phyloP scores from a whole-genome alignment of 306 rosid genomes.

The Senna tora region DNA sequence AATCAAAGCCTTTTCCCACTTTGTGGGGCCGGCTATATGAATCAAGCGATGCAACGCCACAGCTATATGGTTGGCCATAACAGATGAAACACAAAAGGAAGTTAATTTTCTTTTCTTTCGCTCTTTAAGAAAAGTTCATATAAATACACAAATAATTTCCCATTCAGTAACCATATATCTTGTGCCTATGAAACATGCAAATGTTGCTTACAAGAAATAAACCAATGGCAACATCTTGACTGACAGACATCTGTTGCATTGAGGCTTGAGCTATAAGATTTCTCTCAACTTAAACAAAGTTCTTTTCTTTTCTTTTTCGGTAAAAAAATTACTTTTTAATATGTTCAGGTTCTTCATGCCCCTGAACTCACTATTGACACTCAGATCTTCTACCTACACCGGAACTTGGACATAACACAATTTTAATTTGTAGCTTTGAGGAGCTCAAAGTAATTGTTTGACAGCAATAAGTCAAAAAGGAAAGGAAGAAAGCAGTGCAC shows the following conservation, averaged over 20 bases:
- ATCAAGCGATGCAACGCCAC: no score
- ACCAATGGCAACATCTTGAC: not conserved
- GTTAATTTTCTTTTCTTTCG: not conserved
- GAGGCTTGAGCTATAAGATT: not conserved
- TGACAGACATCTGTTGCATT: not conserved
- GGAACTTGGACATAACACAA: not conserved
- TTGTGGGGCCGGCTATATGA: no score
- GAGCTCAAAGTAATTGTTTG: not conserved
- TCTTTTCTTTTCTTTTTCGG: not conserved
- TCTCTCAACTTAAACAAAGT: conserved; percentile 13
- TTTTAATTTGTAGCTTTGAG: not conserved
- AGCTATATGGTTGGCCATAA: no score
- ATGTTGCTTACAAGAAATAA: conserved; percentile 22
- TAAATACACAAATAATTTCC: conserved; percentile 5
- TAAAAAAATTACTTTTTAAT: not conserved
- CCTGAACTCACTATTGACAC: not conserved
- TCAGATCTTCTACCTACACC: not conserved
- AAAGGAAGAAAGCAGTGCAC: not conserved
- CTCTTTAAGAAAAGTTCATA: conserved; percentile 10
- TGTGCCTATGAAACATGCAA: not conserved
- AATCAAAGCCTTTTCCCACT: no score
- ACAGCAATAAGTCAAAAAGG: not conserved
- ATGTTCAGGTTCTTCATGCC: not conserved
- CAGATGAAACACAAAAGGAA: conserved; percentile 42
- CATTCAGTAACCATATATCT: conserved; percentile 1